Base-by-base conservation (phyloP, 192 early-diverging fungal species). In the Hyaloraphidium curvatum region DNA sequence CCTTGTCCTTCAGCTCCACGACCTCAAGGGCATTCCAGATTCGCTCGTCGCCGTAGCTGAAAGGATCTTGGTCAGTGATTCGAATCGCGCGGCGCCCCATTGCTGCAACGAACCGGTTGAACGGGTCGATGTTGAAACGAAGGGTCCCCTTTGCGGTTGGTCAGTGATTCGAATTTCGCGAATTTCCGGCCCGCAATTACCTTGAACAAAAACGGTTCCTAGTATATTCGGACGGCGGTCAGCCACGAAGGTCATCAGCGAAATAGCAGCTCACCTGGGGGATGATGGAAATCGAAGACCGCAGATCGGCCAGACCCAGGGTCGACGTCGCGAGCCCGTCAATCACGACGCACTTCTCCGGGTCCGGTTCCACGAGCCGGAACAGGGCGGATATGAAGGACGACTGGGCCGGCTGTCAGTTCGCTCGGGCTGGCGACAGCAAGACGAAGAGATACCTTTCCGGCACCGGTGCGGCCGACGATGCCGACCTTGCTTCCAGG, bases 121-220 rank as follows among this genome's bases (percentile, higher is more conserved):
- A n/a, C 26, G 51, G 51, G 7, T 52, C 51, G 21, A 52, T 52
- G 26, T 52, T 52, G 5, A 52, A 52, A 52, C 51, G 51, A 4
- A 52, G 22, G 31, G 51, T 52, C 22, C 51, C 51, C n/a, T n/a
- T n/a, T n/a, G n/a, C n/a, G n/a, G n/a, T n/a, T n/a, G n/a, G n/a
- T n/a, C n/a, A n/a, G n/a, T n/a, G n/a, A n/a, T n/a, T n/a, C n/a
- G n/a, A n/a, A n/a, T n/a, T n/a, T n/a, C n/a, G n/a, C n/a, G n/a
- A n/a, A n/a, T n/a, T n/a, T n/a, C n/a, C n/a, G n/a, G n/a, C n/a
- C n/a, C n/a, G n/a, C n/a, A n/a, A n/a, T n/a, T n/a, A n/a, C n/a
- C 22, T 28, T 31, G 23, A 52, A 52, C 0, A 52, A 14, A 40
- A 52, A 13, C 0, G 51, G 51, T 28, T 52, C 51, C n/a, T n/a